Evolutionary conservation across 441 rosid genomes (phyloP).

Genomic region (Gossypium davidsonii): DNA sequence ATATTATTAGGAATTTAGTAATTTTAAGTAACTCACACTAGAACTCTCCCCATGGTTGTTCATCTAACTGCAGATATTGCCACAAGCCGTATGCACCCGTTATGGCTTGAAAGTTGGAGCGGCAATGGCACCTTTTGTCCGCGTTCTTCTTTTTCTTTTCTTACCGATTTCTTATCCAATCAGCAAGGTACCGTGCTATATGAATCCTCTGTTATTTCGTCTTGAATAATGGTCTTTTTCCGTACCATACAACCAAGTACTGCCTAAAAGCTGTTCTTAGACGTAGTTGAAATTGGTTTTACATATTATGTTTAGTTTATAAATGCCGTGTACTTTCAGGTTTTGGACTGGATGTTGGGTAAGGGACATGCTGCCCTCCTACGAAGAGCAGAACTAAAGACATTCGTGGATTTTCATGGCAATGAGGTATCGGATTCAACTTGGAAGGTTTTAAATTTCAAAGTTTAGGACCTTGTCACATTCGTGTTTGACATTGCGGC

Average conservation of each 20-base stretch:
- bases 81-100: conserved; percentile 81
- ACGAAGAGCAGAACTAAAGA: conserved; percentile 88
- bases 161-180: conserved; percentile 82
- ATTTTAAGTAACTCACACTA: no score
- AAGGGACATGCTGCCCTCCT: conserved; percentile 83
- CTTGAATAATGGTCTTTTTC: background rate
- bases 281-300: background rate
- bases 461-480: background rate
- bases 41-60: background rate
- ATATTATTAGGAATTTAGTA: no score
- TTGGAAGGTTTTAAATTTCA: background rate
- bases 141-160: conserved; percentile 60
- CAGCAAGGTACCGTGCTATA: conserved; percentile 52
- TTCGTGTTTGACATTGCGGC: background rate
- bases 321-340: conserved; percentile 31
- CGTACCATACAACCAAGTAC: background rate
- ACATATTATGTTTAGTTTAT: conserved; percentile 9
- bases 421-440: conserved; percentile 50
- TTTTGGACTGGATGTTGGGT: conserved; percentile 94
- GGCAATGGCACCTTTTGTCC: conserved; percentile 68
- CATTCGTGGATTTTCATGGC: conserved; percentile 81
- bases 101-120: conserved; percentile 91
- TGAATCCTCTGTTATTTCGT: background rate
- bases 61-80: conserved; percentile 53
- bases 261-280: background rate